Base-by-base conservation (phyloP, 1,139 yeast species). In the Lodderomyces beijingensis region DNA sequence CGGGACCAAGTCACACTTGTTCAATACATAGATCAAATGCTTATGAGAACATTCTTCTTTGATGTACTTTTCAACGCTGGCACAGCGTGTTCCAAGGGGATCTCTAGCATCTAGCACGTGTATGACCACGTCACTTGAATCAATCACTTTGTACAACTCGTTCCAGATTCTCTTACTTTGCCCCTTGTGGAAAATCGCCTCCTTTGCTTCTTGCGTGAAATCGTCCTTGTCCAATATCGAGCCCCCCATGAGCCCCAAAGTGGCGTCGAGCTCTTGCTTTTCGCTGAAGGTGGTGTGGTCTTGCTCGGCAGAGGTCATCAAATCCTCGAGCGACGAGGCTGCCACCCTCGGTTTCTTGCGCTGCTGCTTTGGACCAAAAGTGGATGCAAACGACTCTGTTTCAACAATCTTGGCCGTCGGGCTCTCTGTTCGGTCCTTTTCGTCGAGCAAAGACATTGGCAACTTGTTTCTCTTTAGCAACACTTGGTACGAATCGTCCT, bases 111-210 rank as follows among this genome's bases (percentile, higher is more conserved):
- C 98, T 40, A 91, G 67, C 11, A 89, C 97, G 51, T 91, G 97
- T 41, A 91, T 85, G 27, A 91, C 94, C 34, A 91, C 97, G 65
- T 91, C 98, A 1, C 96, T 57, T 7, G 97, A 91, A 59, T 91
- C 98, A 49, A 91, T 89, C 35, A 91, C 96, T 57, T 91, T 91
- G 62, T 91, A 91, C 40, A 91, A 71, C 58, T 91, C 98, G 59
- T 91, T 91, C 98, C 98, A 91, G 50, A 91, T 91, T 67, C 98
- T 84, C 63, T 91, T 91, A 34, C 96, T 88, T 64, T 91, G 97
- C 50, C 98, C 98, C 58, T 91, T 91, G 54, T 82, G 81, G 70
- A 91, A 91, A 60, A 91, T 88, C 39, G 93, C 91, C 59, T 91
- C 98, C 55, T 87, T 87, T 21, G 96, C 95, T 49, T 85, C 93